A percentile compares a stretch with the other conserved stretches of the same genome.
Evolutionary conservation across 768 basidiomycete genomes (phyloP).

Genomic region (Lentinula edodes): DNA sequence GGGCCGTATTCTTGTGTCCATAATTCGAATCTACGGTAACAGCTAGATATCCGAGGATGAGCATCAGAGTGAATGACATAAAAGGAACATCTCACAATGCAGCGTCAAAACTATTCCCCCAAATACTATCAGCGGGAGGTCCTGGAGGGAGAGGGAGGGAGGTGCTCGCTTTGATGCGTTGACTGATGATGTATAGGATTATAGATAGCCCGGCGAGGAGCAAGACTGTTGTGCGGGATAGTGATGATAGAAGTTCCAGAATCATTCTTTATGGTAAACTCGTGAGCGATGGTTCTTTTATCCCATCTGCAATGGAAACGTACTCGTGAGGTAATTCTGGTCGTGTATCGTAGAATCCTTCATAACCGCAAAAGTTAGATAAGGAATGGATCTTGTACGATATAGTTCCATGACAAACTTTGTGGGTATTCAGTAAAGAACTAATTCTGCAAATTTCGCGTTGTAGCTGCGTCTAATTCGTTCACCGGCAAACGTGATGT

Average conservation of each 20-base stretch:
- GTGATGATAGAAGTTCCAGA: background rate
- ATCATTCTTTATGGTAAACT: background rate
- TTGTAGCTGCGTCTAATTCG: background rate
- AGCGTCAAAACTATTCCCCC: constrained; percentile 31
- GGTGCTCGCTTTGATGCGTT: constrained; percentile 1
- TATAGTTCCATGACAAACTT: background rate
- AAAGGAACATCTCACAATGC: constrained; percentile 28
- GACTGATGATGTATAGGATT: background rate
- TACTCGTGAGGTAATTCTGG: background rate
- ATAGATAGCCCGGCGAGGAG: background rate
- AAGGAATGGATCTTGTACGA: background rate
- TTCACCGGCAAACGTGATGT: background rate
- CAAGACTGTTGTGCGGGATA: background rate
- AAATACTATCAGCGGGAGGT: constrained; percentile 33
- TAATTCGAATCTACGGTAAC: constrained; percentile 48
- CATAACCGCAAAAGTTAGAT: background rate
- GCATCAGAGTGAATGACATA: background rate
- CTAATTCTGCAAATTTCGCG: background rate
- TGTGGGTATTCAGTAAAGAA: background rate
- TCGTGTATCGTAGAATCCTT: background rate
- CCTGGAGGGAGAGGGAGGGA: constrained; percentile 34
- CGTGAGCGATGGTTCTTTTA: background rate
- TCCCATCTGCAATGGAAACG: background rate
- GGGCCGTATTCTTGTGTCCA: constrained; percentile 61
- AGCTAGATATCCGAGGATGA: constrained; percentile 18